Evolutionary conservation across 1,139 yeast species (phyloP), one percentile per base, ranked within the genome.

Genomic region (Debaryomycetaceae sp.): DNA sequence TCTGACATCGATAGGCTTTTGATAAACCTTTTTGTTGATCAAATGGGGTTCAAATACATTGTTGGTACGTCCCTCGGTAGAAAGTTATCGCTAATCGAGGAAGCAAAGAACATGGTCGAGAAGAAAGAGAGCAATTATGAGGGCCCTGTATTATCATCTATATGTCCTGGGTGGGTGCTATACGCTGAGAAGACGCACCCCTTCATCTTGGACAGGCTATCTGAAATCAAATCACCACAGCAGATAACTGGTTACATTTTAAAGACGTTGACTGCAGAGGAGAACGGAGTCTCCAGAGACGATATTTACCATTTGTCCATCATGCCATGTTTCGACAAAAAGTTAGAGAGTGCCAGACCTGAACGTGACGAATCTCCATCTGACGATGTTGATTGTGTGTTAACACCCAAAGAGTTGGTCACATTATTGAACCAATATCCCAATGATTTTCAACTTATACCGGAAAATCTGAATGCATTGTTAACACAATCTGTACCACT

Each of bases 261-360:
- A 43, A 90, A 91, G 61, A 65, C 71, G n/a, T 59, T 83, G 39
- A 66, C 82, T 5, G 63, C 82, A 1, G 54, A 59, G 11, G 78
- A 76, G 34, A 53, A 68, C 48, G 60, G 55, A 31, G 63, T 62
- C 45, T 58, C 54, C 14, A 60, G 68, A 8, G 62, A 65, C 0
- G 58, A 77, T 4, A 67, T 89, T 0, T 95, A 88, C 59, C 97
- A 91, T 61, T 67, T 93, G 48, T 78, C 95, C 11, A 73, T 93
- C 27, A 91, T 93, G 98, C 98, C 99, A 1, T 93, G 98, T 57
- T 93, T 93, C 61, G 99, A 93, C 63, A 93, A 93, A 66, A 93
- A 93, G 63, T 74, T 93, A 36, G 99, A 93, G 66, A 95, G 97
- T 35, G 91, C 97, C 2, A 72, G 98, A 48, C 84, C 88, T 0